Evolutionary conservation across 2,329 filamentous ascomycete species (phyloP), one percentile per base, ranked within the genome.

Genomic region (Penicillium expansum): DNA sequence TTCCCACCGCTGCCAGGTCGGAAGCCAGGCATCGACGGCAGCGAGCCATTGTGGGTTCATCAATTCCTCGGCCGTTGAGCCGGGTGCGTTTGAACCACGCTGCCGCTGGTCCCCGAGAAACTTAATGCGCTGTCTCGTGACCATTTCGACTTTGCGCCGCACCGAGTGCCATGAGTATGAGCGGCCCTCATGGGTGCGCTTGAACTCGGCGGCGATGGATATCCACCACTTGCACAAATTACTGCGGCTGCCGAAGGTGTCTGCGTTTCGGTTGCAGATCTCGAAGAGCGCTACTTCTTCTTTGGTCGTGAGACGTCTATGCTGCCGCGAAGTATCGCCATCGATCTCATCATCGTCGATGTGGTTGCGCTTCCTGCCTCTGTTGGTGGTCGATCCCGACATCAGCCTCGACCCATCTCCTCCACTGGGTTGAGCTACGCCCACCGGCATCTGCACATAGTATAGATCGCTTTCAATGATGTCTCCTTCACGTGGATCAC

Each of bases 81-180:
- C 39, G 18, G 45, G n/a, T 7, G 52, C 38, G 22, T 47, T 59
- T 20, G 49, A 16, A 4, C 52, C 55, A 1, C 65, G 39, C 24
- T 58, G 41, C 54, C 58, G 49, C 60, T 71, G 66, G 2, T 74
- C 74, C 9, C 72, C 69, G 0, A 76, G 66, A 45, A 72, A 74
- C 58, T 75, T 73, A 55, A 75, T 72, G 10, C 74, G 69, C 59
- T 75, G 74, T 45, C 75, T 75, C 20, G 74, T 76, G 7, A 75
- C 71, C 24, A 71, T 47, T 58, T 76, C 74, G 18, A 77, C 74
- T 57, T 75, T 76, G 29, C 74, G 69, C 16, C 74, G 74, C 27
- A 77, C 74, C 18, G 74, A 76, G 45, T 77, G 74, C 74, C 74
- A 77, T 22, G 73, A 75, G 57, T 76, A 76, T 10, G 73, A 73